phyloP scores from a whole-genome alignment of 2,329 filamentous ascomycete species.

The Cladophialophora immunda region DNA sequence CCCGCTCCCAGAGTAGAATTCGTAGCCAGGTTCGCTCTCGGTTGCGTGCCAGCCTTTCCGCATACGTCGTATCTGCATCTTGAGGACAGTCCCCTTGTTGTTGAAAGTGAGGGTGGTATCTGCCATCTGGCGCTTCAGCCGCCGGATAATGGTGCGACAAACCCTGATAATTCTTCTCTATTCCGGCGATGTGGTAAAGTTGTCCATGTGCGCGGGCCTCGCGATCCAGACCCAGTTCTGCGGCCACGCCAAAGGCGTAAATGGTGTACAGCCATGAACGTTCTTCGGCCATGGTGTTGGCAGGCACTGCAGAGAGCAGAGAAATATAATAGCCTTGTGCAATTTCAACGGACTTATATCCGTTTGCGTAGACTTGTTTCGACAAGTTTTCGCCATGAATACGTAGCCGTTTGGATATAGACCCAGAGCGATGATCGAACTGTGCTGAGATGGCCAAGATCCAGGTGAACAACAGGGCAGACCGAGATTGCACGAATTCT shows the following conservation, averaged over 20 bases:
- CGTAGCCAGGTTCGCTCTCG: conserved; percentile 45
- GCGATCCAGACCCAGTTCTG: conserved; percentile 44
- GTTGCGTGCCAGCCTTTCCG: conserved; percentile 40
- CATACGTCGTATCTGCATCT: conserved; percentile 6
- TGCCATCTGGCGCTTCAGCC: background rate
- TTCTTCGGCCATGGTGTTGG: conserved; percentile 42
- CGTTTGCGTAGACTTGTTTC: conserved; percentile 43
- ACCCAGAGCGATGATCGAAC: conserved; percentile 40
- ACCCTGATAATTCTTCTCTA: background rate
- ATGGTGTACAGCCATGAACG: conserved; percentile 46
- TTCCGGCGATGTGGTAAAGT: background rate
- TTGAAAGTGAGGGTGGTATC: background rate
- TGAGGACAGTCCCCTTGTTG: background rate
- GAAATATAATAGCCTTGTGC: conserved; percentile 47
- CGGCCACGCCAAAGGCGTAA: conserved; percentile 44
- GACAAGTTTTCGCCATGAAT: conserved; percentile 45
- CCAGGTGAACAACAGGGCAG: conserved; percentile 46
- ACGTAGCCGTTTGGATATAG: conserved; percentile 42
- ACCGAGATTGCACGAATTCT: conserved; percentile 42
- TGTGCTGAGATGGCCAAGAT: conserved; percentile 45
- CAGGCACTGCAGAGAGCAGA: conserved; percentile 43
- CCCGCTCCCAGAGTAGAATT: conserved; percentile 46
- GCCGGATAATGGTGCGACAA: background rate
- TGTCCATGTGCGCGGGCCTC: background rate
- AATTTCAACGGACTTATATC: conserved; percentile 46